Evolutionary conservation across 2,329 filamentous ascomycete genomes (phyloP).

Genomic region (Tolypocladium ophioglossoides): DNA sequence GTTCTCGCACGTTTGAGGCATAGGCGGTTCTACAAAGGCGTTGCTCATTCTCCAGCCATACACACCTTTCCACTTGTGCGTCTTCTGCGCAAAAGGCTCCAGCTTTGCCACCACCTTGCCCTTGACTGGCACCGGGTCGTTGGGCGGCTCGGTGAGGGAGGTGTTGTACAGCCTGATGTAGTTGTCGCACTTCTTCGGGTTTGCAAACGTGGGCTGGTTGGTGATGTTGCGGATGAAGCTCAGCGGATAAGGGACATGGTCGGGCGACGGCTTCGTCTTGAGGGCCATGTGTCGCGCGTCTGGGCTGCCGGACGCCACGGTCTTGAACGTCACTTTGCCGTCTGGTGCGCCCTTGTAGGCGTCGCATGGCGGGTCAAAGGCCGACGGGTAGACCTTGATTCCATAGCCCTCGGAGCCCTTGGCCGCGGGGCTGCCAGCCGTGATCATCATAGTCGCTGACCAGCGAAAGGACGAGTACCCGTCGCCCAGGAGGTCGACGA

Average conservation of each 20-base stretch:
- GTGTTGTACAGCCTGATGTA: conserved; percentile 30
- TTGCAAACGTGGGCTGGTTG: conserved; percentile 38
- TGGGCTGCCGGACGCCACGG: conserved; percentile 12
- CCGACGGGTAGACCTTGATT: conserved; percentile 26
- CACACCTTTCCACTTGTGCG: not conserved
- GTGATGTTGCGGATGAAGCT: conserved; percentile 38
- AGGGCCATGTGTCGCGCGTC: conserved; percentile 3
- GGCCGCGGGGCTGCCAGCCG: conserved; percentile 31
- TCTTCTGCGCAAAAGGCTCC: conserved; percentile 12
- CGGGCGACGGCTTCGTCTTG: conserved; percentile 1
- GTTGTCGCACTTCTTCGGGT: conserved; percentile 29
- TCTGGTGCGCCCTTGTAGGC: conserved; percentile 24
- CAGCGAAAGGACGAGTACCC: conserved; percentile 40
- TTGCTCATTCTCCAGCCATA: conserved; percentile 1
- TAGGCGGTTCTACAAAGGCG: not conserved
- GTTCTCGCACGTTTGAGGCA: not conserved
- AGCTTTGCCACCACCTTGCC: conserved; percentile 13
- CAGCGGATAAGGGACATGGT: conserved; percentile 21
- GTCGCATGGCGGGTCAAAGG: conserved; percentile 36
- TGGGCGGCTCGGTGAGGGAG: conserved; percentile 21
- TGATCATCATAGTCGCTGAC: conserved; percentile 35
- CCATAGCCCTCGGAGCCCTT: conserved; percentile 35
- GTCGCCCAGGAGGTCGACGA: conserved; percentile 40
- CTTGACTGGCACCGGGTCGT: conserved; percentile 15
- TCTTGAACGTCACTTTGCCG: conserved; percentile 6